These are phyloP conservation scores for Carex parvula DNA, from an alignment of 176 grass and related monocot genomes.

Conservation along the genomic window DNA sequence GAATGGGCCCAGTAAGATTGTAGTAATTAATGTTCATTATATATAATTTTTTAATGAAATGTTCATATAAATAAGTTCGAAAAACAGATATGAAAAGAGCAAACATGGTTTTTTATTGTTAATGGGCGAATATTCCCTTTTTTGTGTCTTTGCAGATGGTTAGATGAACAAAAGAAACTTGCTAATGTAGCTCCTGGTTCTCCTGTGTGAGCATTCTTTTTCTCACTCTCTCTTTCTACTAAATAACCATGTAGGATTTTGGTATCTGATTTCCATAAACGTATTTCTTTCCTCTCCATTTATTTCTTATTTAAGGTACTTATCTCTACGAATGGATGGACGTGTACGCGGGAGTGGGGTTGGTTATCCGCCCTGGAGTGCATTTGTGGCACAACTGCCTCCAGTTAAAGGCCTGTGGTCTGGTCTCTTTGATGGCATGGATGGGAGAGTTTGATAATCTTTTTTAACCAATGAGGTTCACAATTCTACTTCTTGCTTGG, in stretches of 20 bases:
- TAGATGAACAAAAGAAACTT: slow-evolving; percentile 84
- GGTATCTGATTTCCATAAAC: background rate
- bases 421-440: slow-evolving; percentile 87
- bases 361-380: slow-evolving; percentile 87
- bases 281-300: too few species aligned
- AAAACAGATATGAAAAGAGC: background rate
- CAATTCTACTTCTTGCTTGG: background rate
- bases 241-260: background rate
- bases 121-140: background rate
- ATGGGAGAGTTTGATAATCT: slow-evolving; percentile 58
- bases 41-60: background rate
- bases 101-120: background rate
- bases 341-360: slow-evolving; percentile 90
- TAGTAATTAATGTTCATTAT: background rate
- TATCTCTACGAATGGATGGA: slow-evolving; percentile 88
- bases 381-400: slow-evolving; percentile 87
- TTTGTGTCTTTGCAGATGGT: slow-evolving; percentile 50
- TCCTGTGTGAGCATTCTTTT: slow-evolving; percentile 63
- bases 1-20: slow-evolving; percentile 72
- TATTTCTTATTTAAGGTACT: slow-evolving; percentile 49
- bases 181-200: slow-evolving; percentile 69
- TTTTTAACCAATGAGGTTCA: background rate
- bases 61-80: background rate
- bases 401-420: slow-evolving; percentile 84
- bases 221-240: background rate